Conservation (phyloP, 306 rosid species). For the Acmispon strigosus region DNA sequence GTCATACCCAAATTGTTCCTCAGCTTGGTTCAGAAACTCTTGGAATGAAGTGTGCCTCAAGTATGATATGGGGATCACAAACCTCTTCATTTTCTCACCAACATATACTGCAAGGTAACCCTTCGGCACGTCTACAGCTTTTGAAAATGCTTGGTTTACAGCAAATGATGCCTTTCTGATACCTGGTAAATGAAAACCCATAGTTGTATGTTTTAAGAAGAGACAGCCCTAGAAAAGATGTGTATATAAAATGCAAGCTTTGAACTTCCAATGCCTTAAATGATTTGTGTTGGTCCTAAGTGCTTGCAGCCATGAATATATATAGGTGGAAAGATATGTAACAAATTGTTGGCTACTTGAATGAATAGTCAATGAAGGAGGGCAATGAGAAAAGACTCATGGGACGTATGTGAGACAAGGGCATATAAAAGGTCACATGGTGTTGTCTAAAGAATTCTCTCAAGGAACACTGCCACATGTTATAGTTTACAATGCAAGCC, state of each 20-base stretch:
- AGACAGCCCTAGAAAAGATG: background rate
- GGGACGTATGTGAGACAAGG: conserved; percentile 15
- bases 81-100: conserved; percentile 12
- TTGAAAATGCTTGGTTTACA: background rate
- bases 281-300: conserved; percentile 12
- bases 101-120: conserved; percentile 20
- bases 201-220: background rate
- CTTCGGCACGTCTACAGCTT: background rate
- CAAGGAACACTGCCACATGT: background rate
- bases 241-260: background rate
- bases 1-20: background rate
- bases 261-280: background rate
- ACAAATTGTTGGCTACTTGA: background rate
- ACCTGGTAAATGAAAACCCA: conserved; percentile 18
- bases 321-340: conserved; percentile 20
- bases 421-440: conserved; percentile 25
- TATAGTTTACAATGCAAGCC: background rate
- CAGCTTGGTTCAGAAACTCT: background rate
- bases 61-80: conserved; percentile 3
- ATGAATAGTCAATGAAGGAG: background rate
- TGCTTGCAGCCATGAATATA: conserved; percentile 1
- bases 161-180: background rate
- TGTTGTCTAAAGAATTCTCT: conserved; percentile 6
- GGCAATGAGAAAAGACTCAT: background rate
- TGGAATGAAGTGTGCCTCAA: conserved; percentile 13